Evolutionary conservation across 345 rosid species (phyloP), one percentile per base, ranked within the genome.

Genomic region (Pelargonium nanum): DNA sequence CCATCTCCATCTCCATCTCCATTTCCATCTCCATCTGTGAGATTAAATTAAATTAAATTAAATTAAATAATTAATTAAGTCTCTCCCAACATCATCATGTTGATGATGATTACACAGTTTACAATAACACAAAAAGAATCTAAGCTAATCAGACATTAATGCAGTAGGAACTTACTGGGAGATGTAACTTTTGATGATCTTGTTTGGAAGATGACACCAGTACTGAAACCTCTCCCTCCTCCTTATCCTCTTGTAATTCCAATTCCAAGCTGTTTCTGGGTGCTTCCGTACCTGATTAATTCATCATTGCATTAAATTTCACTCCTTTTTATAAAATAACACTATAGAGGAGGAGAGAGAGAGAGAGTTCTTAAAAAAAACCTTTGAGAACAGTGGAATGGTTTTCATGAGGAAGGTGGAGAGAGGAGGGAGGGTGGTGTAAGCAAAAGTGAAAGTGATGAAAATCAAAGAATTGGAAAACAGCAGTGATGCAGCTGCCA

Each of bases 241-340:
- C 57, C 57, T 55, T 21, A 19, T 55, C 58, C 21, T 67, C 32
- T 6, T n/a, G n/a, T n/a, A 77, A 62, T 66, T 79, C 89, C 19
- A 71, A 75, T 64, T 92, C 98, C 72, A 92, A 83, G 83, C 93
- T 88, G 70, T 88, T 85, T 68, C 89, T 81, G 4, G 95, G 89
- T 48, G 91, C 95, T 57, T 82, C 96, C 8, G 70, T 64, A 50
- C 92, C 96, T 87, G 68, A 61, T 64, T 63, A 45, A 60, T 53
- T 59, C 22, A 34, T 6, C 53, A 23, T 1, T 53, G 20, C 21
- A 9, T 9, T 22, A 13, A 22, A 22, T 24, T 22, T 22, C 2
- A 0, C 22, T 55, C 16, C 0, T 21, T 8, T 55, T 22, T 22
- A 22, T 8, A 6, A 16, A 21, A 34, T n/a, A 9, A 45, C n/a